phyloP scores from a whole-genome alignment of 768 basidiomycete genomes.

The Suillus ampliporus region DNA sequence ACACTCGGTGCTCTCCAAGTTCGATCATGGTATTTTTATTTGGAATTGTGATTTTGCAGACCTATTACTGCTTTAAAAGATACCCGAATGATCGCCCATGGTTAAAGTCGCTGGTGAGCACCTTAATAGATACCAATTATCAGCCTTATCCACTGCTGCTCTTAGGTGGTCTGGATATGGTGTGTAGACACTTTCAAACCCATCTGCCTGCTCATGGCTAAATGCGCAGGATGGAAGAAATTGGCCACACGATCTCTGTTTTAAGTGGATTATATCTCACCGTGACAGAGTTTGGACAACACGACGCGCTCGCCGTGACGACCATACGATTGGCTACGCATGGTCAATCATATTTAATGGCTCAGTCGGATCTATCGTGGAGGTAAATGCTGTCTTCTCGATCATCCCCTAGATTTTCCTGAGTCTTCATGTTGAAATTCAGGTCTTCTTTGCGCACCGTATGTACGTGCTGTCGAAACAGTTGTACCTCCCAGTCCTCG shows the following conservation, averaged over 20 bases:
- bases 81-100: conserved; percentile 26
- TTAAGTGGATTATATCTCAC: conserved; percentile 29
- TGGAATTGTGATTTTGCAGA: conserved; percentile 32
- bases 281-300: conserved; percentile 26
- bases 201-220: neutral
- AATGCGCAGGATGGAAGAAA: conserved; percentile 18
- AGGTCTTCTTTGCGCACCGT: conserved; percentile 31
- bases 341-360: conserved; percentile 31
- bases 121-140: neutral
- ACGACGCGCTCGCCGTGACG: conserved; percentile 16
- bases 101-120: conserved; percentile 26
- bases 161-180: conserved; percentile 11
- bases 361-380: conserved; percentile 28
- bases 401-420: neutral
- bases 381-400: conserved; percentile 14
- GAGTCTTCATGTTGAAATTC: neutral
- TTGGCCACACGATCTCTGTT: conserved; percentile 28
- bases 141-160: conserved; percentile 14
- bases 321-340: conserved; percentile 20
- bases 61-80: conserved; percentile 26
- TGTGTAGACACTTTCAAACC: neutral
- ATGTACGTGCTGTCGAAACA: conserved; percentile 25
- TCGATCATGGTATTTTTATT: conserved; percentile 29
- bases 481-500: conserved; percentile 20
- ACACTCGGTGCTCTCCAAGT: conserved; percentile 31